Base-by-base conservation (phyloP, 73 alveolate species). In the Symbiodinium pilosum region DNA sequence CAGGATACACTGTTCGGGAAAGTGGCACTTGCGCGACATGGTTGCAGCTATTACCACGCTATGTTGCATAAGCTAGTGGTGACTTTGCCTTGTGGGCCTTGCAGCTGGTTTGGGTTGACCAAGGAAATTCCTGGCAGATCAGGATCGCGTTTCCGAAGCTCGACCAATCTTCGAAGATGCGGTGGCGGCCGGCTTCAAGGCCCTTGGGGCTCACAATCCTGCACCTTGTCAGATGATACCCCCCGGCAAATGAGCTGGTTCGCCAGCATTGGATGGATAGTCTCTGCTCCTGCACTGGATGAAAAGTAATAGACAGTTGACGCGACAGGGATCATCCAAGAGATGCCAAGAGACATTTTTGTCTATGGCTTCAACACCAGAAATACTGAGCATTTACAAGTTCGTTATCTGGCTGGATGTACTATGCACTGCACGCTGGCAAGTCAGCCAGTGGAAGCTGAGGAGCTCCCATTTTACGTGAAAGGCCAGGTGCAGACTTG, bases 171-270 rank as follows among this genome's bases (percentile, higher is more conserved):
- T 64, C 38, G 73, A 64, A 40, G 36, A 36, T 38, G 71, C 71
- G 1, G 71, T 64, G 36, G 38, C 87, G 18, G 44, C 71, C 7
- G 95, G 95, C 24, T 36, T 32, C 71, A 88, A 88, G 51, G 44
- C 81, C 24, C 71, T 88, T 44, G 95, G 95, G 32, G 86, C 86
- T 39, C 95, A 88, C 75, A 88, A 88, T 47, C 95, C 86, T 3
- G 95, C 81, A 56, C 95, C 95, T 26, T 34, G 44, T 20, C 84
- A 8, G 26, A 54, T 24, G 73, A 16, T 16, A 6, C 34, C 73
- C 26, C 8, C 68, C 12, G 7, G 12, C 21, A 51, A 24, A 51
- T 51, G 28, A n/a, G 28, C 68, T 51, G 68, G 68, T 51, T 51
- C 21, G 4, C 28, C 21, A 51, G 68, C 28, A 51, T 16, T n/a